Conservation (phyloP, 1,139 yeast genomes). For the Kodamaea sp. region DNA sequence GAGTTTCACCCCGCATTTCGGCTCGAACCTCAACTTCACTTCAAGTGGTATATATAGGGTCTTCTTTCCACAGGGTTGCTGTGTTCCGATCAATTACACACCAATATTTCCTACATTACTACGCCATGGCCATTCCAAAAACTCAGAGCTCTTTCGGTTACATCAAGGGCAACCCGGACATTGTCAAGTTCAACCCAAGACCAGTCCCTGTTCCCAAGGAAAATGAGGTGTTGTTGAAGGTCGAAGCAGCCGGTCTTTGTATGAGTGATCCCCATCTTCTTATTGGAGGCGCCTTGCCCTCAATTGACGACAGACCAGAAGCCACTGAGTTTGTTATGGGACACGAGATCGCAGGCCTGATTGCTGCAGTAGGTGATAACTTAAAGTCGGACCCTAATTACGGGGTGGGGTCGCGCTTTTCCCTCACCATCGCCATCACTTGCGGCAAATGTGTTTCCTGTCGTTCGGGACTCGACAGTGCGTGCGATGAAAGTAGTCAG, state of each 20-base stretch:
- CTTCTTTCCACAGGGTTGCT: too few species aligned
- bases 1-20: too few species aligned
- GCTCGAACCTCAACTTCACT: too few species aligned
- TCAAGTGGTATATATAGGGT: too few species aligned
- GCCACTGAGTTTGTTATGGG: slow-evolving; percentile 50
- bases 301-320: slow-evolving; percentile 15
- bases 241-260: slow-evolving; percentile 57
- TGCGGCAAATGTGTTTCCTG: slow-evolving; percentile 50
- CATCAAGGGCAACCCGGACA: slow-evolving; percentile 16
- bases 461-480: slow-evolving; percentile 44
- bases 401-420: slow-evolving; percentile 37
- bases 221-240: slow-evolving; percentile 42
- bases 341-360: slow-evolving; percentile 57
- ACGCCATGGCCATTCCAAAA: slow-evolving; percentile 15
- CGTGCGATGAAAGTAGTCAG: slow-evolving; percentile 25
- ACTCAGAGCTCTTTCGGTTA: slow-evolving; percentile 24
- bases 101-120: slow-evolving; percentile 1
- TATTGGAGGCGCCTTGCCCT: slow-evolving; percentile 22
- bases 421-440: slow-evolving; percentile 36
- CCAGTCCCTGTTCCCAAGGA: slow-evolving; percentile 42
- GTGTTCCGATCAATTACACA: too few species aligned
- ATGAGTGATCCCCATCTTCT: slow-evolving; percentile 52
- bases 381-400: slow-evolving; percentile 27
- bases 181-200: slow-evolving; percentile 21
- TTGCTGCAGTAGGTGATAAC: slow-evolving; percentile 41